Evolutionary conservation across 495 filamentous ascomycete genomes (phyloP), one percentile per base, ranked within the genome.

Genomic region (Talaromyces wortmannii): DNA sequence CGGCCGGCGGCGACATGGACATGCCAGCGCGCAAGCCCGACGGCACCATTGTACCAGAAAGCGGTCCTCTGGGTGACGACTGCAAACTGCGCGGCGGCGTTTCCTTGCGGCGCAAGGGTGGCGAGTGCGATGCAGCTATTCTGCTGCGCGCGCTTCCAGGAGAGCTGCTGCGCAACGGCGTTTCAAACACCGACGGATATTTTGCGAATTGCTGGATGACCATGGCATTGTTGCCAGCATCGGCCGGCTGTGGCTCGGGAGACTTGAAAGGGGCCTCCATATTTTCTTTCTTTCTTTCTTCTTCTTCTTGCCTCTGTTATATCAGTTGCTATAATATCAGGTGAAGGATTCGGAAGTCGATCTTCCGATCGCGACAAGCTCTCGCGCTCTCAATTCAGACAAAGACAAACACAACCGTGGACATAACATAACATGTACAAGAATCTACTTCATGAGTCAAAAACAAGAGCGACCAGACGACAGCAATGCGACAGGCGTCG

Each of bases 181-280:
- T 63, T 42, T 77, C 74, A 56, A 75, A 52, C 0, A 65, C 59
- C 7, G 71, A 42, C 45, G 74, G 72, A 63, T 73, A 77, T 55
- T 70, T 63, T 5, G 74, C 71, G 67, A 71, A 75, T 50, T 75
- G 72, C 57, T 77, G 74, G 51, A 74, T 60, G 23, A 75, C 69
- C 54, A 75, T 68, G 6, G 52, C 23, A 23, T 23, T 13, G 29
- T 53, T 53, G n/a, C 13, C 40, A 3, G 36, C 29, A 30, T 53
- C 52, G 8, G 42, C 30, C 10, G 40, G 40, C 29, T 65, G 67
- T 32, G 68, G 56, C 15, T 31, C 52, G 31, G 52, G 40, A 16
- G 52, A 23, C 40, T 53, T 53, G 52, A 45, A 53, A 8, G 52
- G 52, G 10, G 40, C 31, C 33, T 53, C 52, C 52, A 53, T 53